These are phyloP conservation scores for Termitomyces sp. DNA, from an alignment of 768 basidiomycete genomes.

Conservation along the genomic window DNA sequence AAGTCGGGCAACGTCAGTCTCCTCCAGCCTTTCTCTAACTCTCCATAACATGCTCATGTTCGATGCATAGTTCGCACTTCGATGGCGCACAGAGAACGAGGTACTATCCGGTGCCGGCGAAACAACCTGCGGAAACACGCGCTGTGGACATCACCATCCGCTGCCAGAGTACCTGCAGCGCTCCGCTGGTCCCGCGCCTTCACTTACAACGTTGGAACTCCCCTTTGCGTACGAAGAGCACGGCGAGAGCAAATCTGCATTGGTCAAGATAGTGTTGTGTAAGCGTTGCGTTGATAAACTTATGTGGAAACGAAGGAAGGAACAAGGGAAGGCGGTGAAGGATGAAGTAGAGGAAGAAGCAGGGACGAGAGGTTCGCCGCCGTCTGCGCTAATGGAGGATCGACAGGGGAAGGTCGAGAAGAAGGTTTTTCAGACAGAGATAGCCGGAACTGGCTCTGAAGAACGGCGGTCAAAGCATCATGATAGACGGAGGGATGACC, in stretches of 20 bases:
- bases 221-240: constrained; percentile 87
- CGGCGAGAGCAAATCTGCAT: constrained; percentile 66
- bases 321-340: constrained; percentile 35
- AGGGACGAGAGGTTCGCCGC: background rate
- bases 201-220: constrained; percentile 76
- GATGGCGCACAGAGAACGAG: constrained; percentile 92
- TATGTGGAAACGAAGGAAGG: constrained; percentile 76
- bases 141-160: constrained; percentile 62
- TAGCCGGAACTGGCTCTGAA: constrained; percentile 16
- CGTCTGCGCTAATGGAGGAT: background rate
- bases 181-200: constrained; percentile 18
- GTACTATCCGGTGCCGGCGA: constrained; percentile 85
- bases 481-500: constrained; percentile 2
- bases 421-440: background rate
- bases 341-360: constrained; percentile 13
- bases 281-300: constrained; percentile 75
- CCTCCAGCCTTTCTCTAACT: background rate
- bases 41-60: background rate
- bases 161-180: constrained; percentile 17
- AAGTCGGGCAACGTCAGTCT: constrained; percentile 78
- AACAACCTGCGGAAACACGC: constrained; percentile 83
- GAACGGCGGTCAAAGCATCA: constrained; percentile 12
- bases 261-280: constrained; percentile 92
- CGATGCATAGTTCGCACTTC: constrained; percentile 65
- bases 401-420: background rate